Base-by-base conservation (phyloP, 179 eudicot species). In the Nepenthes alata region DNA sequence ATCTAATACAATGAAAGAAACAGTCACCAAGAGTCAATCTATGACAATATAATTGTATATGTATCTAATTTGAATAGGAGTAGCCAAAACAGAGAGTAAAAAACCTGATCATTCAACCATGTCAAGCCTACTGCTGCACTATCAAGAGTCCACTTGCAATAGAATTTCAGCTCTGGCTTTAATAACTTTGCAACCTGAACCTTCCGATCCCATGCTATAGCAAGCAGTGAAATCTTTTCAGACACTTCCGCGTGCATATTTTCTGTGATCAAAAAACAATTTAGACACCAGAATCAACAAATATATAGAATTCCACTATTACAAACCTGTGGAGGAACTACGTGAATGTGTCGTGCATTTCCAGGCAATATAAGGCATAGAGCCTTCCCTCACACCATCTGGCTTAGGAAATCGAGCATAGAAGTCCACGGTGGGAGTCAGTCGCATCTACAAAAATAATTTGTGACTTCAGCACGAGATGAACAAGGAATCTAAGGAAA, bases 341-440 rank as follows among this genome's bases (percentile, higher is more conserved):
- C 66, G 75, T 57, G 75, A 71, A 53, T 75, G 83, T 57, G 81
- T 68, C 72, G 84, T 78, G 61, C 80, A 84, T 80, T 83, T 91
- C 98, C 98, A 91, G 37, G 96, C 87, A 70, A 96, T 86, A 76
- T 86, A 91, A 47, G 98, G 98, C 86, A 91, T 86, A 62, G 96
- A 80, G 69, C 96, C 98, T 64, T 91, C 96, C 59, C 96, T 79
- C 12, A 83, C 81, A 6, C 96, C 98, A 67, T 84, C 87, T 62
- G 96, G 98, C 69, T 69, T 89, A 15, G 84, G 73, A 72, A 91
- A 79, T 63, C 78, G 81, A 47, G 89, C 80, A 64, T 81, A 91
- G 70, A 80, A 75, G 62, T 81, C 74, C 72, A 86, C 67, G 51
- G 71, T 68, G 47, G 98, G 96, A 67, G 67, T 77, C 56, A 91